Percentiles rank a stretch among this genome's conserved stretches.
phyloP scores from a whole-genome alignment of 345 rosid species.

The Murraya koenigii region DNA sequence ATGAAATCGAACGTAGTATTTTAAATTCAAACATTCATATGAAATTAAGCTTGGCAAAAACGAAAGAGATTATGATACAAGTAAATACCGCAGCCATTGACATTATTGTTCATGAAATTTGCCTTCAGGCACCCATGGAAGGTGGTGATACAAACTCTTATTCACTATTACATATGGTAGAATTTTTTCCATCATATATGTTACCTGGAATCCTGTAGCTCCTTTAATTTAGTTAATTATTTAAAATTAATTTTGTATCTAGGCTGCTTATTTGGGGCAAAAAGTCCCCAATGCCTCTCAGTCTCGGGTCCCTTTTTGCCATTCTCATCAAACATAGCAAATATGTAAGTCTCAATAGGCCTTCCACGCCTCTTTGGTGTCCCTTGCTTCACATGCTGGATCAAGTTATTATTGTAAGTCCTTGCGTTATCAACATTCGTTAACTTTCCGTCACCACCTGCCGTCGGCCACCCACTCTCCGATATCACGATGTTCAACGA shows the following conservation, averaged over 20 bases:
- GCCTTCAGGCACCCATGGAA: too few species aligned
- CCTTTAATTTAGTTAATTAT: not conserved
- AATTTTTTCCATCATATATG: too few species aligned
- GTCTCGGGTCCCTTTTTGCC: conserved; percentile 31
- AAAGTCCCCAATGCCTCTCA: conserved; percentile 57
- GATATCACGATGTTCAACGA: conserved; percentile 53
- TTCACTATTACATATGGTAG: too few species aligned
- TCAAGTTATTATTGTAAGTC: conserved; percentile 49
- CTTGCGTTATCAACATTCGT: conserved; percentile 44
- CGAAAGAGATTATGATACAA: too few species aligned
- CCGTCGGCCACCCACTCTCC: conserved; percentile 63
- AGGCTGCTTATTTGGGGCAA: conserved; percentile 39
- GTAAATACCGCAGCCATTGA: too few species aligned
- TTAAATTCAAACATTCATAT: too few species aligned
- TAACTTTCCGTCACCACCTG: conserved; percentile 42
- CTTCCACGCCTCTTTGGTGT: conserved; percentile 44
- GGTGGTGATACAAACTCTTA: too few species aligned
- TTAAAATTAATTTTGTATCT: conserved; percentile 48
- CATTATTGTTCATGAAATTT: too few species aligned
- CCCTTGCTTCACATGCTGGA: conserved; percentile 46
- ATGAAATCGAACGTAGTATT: too few species aligned
- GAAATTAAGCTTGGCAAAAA: too few species aligned
- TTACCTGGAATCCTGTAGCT: too few species aligned
- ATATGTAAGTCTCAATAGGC: conserved; percentile 58
- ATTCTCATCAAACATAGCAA: conserved; percentile 61